Evolutionary conservation across 2,329 filamentous ascomycete species (phyloP).

Genomic region (Trichoderma sp.): DNA sequence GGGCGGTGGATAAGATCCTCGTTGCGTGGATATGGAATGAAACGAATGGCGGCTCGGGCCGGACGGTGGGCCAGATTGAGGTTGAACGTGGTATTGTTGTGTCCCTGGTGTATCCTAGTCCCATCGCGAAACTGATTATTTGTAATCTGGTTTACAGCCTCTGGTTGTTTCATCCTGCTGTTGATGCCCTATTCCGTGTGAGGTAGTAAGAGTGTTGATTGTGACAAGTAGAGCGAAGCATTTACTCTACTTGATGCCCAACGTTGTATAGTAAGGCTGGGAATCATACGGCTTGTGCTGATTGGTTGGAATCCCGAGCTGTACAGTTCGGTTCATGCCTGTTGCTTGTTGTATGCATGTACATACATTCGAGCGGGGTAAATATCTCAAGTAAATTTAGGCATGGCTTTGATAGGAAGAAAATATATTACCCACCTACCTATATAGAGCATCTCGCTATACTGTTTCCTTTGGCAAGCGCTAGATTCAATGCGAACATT

Average conservation of each 20-base stretch:
- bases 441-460: too few species aligned
- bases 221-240: neutral
- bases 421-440: too few species aligned
- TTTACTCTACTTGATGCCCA: neutral
- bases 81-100: neutral
- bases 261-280: neutral
- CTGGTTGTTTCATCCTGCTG: neutral
- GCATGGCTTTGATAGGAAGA: too few species aligned
- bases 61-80: neutral
- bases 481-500: too few species aligned
- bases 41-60: neutral
- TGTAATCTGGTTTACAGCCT: neutral
- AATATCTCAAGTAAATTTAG: too few species aligned
- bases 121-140: neutral
- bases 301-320: too few species aligned
- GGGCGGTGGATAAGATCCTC: neutral
- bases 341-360: too few species aligned
- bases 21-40: neutral
- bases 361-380: too few species aligned
- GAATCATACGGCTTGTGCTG: too few species aligned
- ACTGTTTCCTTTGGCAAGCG: too few species aligned
- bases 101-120: neutral
- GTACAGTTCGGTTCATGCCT: too few species aligned
- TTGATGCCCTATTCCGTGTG: neutral
- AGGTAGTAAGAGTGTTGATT: neutral